These are phyloP conservation scores for Ulvella scutata DNA, from an alignment of 139 green algal genomes.

Conservation along the genomic window DNA sequence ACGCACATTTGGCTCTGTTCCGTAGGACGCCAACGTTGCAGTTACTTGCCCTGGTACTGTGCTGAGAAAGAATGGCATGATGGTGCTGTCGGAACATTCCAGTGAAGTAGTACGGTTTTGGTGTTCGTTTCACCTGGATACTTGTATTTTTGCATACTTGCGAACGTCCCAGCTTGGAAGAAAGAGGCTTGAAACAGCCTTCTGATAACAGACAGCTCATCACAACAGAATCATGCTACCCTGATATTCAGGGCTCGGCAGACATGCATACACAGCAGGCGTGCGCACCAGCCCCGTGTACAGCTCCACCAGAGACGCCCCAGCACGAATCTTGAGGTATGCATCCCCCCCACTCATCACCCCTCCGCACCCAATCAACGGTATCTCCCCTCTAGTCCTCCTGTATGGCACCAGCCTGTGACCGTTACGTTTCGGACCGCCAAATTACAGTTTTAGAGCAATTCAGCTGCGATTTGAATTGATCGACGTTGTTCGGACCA, in stretches of 20 bases:
- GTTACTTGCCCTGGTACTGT: no score
- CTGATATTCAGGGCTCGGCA: neutral
- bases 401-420: no score
- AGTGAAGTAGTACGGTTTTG: no score
- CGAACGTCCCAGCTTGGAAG: neutral
- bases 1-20: no score
- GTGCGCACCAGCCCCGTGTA: constrained; percentile 67
- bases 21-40: no score
- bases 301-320: constrained; percentile 85
- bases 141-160: neutral
- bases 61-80: no score
- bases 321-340: constrained; percentile 85
- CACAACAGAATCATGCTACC: neutral
- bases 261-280: neutral
- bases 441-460: no score
- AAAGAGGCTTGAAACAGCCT: neutral
- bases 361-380: constrained; percentile 83
- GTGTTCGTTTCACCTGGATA: no score
- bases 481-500: no score
- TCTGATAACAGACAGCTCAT: neutral
- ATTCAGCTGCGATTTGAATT: no score
- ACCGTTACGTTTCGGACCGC: no score
- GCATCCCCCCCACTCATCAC: constrained; percentile 69
- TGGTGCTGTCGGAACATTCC: no score
- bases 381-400: constrained; percentile 72